A percentile compares a stretch with the other conserved stretches of the same genome.
phyloP scores from a whole-genome alignment of 441 rosid genomes.

The Aquilaria agallochum region DNA sequence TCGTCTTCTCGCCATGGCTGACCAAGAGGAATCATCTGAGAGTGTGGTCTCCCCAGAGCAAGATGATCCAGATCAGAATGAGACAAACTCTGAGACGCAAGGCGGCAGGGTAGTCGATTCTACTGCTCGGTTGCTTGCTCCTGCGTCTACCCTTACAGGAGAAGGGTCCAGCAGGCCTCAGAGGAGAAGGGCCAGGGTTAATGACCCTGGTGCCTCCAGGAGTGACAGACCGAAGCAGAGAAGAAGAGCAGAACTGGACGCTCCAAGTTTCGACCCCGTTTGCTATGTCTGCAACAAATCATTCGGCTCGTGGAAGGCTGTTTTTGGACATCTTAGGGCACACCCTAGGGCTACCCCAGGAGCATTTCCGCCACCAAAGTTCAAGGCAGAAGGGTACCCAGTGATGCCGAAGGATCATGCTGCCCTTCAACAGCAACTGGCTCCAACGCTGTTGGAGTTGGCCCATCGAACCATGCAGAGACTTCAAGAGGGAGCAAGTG shows the following conservation, averaged over 20 bases:
- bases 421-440: constrained; percentile 9
- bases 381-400: constrained; percentile 12
- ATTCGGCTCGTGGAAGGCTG: constrained; percentile 6
- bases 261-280: background rate
- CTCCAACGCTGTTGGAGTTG: constrained; percentile 10
- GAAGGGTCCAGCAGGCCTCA: no score
- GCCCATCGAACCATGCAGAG: constrained; percentile 8
- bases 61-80: no score
- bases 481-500: background rate
- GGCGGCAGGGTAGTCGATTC: no score
- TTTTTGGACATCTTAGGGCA: constrained; percentile 6
- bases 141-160: no score
- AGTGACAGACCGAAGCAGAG: background rate
- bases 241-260: constrained; percentile 4
- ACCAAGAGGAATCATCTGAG: no score
- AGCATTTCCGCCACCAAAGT: constrained; percentile 13
- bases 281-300: constrained; percentile 1
- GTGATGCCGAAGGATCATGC: background rate
- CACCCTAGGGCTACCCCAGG: constrained; percentile 8
- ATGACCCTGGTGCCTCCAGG: background rate
- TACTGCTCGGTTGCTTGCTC: no score
- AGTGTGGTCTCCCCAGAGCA: no score
- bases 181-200: background rate
- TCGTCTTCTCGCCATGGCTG: no score
- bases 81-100: no score